Conservation (phyloP, 2,329 filamentous ascomycete genomes). For the Trichophyton equinum region DNA sequence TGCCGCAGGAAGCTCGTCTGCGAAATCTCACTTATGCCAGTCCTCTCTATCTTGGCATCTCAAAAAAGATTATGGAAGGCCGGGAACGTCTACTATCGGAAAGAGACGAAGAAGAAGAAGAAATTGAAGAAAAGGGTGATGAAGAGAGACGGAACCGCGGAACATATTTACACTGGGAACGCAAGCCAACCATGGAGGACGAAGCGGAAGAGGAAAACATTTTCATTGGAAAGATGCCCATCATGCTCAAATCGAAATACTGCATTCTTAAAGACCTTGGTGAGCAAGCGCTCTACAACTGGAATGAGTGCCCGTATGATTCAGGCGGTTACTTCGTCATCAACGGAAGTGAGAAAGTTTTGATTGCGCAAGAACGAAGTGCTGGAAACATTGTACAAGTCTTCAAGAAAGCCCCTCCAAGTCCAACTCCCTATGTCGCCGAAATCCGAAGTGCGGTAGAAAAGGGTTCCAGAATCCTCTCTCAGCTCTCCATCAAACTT, state of each 20-base stretch:
- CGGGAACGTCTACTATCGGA: constrained; percentile 64
- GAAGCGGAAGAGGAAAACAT: constrained; percentile 56
- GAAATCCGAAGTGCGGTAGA: constrained; percentile 95
- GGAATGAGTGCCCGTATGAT: constrained; percentile 96
- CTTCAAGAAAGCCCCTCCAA: constrained; percentile 93
- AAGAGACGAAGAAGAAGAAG: constrained; percentile 44
- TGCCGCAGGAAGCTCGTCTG: constrained; percentile 88
- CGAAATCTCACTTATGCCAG: constrained; percentile 93
- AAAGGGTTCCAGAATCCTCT: constrained; percentile 89
- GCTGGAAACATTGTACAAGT: constrained; percentile 98
- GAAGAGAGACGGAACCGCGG: constrained; percentile 36
- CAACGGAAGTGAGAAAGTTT: constrained; percentile 95
- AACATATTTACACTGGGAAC: constrained; percentile 37
- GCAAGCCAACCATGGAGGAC: constrained; percentile 33
- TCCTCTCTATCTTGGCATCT: constrained; percentile 80
- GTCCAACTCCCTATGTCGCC: constrained; percentile 81
- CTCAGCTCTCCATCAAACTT: constrained; percentile 80
- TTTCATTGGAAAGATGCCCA: constrained; percentile 88
- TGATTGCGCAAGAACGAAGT: constrained; percentile 94
- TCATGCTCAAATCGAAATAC: constrained; percentile 96
- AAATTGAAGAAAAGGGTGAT: constrained; percentile 34
- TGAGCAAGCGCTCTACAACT: constrained; percentile 74
- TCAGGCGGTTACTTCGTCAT: constrained; percentile 99
- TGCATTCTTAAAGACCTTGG: constrained; percentile 75
- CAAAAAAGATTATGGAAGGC: constrained; percentile 70